Conservation (phyloP, 495 filamentous ascomycete genomes). For the Daldinia grandis region DNA sequence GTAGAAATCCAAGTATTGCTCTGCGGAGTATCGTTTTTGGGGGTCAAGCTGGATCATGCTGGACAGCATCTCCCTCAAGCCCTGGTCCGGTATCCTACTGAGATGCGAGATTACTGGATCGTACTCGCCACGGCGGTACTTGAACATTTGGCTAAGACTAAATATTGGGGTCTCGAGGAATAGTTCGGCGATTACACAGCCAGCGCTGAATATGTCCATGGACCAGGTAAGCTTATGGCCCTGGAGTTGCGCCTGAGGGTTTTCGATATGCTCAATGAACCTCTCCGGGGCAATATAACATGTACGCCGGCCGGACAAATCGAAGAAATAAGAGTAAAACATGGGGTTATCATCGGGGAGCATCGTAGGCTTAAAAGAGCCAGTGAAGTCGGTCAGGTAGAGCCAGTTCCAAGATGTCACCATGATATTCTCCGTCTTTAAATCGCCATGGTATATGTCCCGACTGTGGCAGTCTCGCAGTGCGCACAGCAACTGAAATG, state of each 20-base stretch:
- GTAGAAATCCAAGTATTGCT: slow-evolving; percentile 94
- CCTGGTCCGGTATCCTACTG: slow-evolving; percentile 84
- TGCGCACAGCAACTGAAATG: slow-evolving; percentile 94
- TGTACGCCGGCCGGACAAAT: slow-evolving; percentile 89
- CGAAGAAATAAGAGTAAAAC: slow-evolving; percentile 97
- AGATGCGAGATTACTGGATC: slow-evolving; percentile 83
- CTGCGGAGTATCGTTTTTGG: slow-evolving; percentile 88
- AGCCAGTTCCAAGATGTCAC: slow-evolving; percentile 99
- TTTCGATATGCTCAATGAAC: slow-evolving; percentile 71
- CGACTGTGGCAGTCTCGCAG: slow-evolving; percentile 90
- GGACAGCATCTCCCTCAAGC: slow-evolving; percentile 84
- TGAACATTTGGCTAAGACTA: slow-evolving; percentile 90
- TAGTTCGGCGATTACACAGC: slow-evolving; percentile 96
- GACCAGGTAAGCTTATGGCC: slow-evolving; percentile 70
- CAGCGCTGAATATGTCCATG: slow-evolving; percentile 98
- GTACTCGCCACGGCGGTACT: slow-evolving; percentile 91
- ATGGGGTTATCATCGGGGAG: slow-evolving; percentile 97
- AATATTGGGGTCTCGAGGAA: slow-evolving; percentile 97
- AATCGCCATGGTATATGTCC: slow-evolving; percentile 96
- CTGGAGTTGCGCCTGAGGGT: slow-evolving; percentile 61
- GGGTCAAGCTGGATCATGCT: slow-evolving; percentile 97
- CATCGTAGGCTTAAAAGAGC: slow-evolving; percentile 93
- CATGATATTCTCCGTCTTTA: slow-evolving; percentile 96
- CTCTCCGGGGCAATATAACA: slow-evolving; percentile 97
- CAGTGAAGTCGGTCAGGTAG: slow-evolving; percentile 94